Percentiles rank a stretch among this genome's conserved stretches.
Conservation (phyloP, 2,329 filamentous ascomycete genomes). For the Sporothrix globosa region DNA sequence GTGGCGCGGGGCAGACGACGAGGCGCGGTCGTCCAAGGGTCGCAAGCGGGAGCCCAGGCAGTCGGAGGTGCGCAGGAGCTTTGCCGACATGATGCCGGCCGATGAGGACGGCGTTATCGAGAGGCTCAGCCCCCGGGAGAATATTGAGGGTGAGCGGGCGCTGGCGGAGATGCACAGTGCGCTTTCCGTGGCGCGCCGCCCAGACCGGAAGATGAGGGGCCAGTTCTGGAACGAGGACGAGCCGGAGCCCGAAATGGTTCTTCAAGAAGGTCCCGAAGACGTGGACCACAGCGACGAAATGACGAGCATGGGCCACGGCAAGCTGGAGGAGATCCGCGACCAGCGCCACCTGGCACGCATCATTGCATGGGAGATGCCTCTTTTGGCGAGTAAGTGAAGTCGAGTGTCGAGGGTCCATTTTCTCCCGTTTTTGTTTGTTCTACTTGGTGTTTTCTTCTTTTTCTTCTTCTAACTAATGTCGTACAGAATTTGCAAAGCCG, state of each 20-base stretch:
- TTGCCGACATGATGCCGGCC: neutral
- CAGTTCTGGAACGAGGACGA: slow-evolving; percentile 58
- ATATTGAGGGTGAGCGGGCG: neutral
- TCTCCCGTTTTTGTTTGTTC: slow-evolving; percentile 35
- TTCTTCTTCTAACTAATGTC: slow-evolving; percentile 32
- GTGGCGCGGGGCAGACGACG: slow-evolving; percentile 14
- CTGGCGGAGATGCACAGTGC: slow-evolving; percentile 21
- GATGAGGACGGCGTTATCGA: neutral
- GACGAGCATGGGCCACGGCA: slow-evolving; percentile 77
- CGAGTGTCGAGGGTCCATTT: neutral
- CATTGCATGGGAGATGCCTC: slow-evolving; percentile 93
- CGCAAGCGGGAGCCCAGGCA: neutral
- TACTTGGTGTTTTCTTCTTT: neutral
- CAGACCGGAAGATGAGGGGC: slow-evolving; percentile 40
- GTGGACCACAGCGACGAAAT: slow-evolving; percentile 83
- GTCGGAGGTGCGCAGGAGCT: neutral
- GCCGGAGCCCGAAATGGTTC: slow-evolving; percentile 51
- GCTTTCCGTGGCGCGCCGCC: neutral
- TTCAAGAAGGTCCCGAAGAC: slow-evolving; percentile 59
- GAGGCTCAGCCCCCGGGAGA: neutral
- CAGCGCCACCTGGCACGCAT: slow-evolving; percentile 84
- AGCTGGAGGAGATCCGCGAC: slow-evolving; percentile 86
- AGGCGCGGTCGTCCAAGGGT: neutral
- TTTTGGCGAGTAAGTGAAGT: slow-evolving; percentile 77
- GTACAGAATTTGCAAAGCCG: slow-evolving; percentile 75